Base-by-base conservation (phyloP, 2,329 filamentous ascomycete genomes). In the Apiospora hydei region DNA sequence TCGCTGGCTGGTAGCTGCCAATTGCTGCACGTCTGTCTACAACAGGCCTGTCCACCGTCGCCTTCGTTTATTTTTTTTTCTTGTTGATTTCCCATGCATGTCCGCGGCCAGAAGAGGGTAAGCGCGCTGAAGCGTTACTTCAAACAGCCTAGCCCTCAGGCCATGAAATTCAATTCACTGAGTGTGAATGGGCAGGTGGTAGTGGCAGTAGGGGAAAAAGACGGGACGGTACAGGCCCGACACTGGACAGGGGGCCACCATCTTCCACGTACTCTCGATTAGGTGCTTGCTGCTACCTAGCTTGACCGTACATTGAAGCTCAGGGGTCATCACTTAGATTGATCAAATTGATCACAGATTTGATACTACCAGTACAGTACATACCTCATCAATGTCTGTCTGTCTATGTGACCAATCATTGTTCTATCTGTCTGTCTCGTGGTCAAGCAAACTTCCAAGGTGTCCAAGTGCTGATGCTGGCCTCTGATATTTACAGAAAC, bases 1-100 rank as follows among this genome's bases (percentile, higher is more conserved):
- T n/a, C 18, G 16, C 26, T 21, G 6, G 7, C 30, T 38, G 53
- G 53, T 38, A 61, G 30, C 53, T 61, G 53, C 53, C 51, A 57
- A 30, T 34, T 57, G 51, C 53, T 61, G 41, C 21, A n/a, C 6
- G 18, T 49, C 46, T 38, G 53, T 61, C 16, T 38, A 8, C 34
- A 38, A 6, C 5, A 38, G 34, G 34, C 16, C 13, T 26, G 51
- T 26, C n/a, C 49, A 57, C 51, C 26, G 51, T 53, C 26, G 51
- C 30, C 51, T 34, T 57, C 14, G 26, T 34, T 57, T 61, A 14
- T 41, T n/a, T 41, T 64, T 64, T n/a, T 64, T 38, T 41, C 13
- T 64, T 41, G 30, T 64, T 64, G 57, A 64, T 64, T 64, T 64
- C 57, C 53, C 57, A 41, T 64, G 57, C 57, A 41, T 18, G 57